phyloP scores from a whole-genome alignment of 1,284 basidiomycete species.

The Sporisorium iseilematis-ciliati region DNA sequence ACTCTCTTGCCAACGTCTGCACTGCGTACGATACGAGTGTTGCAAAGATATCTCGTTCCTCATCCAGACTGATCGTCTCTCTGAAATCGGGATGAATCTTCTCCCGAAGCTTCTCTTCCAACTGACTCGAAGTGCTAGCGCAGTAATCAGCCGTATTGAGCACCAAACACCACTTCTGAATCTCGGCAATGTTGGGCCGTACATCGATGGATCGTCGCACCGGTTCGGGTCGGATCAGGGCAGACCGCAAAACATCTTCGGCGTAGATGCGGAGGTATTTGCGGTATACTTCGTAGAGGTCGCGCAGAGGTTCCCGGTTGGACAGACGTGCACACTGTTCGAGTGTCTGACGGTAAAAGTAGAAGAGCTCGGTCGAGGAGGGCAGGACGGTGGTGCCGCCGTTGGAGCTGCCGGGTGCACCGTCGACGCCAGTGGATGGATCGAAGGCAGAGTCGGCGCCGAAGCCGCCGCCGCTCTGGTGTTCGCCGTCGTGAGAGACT shows the following conservation, averaged over 20 bases:
- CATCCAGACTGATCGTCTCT: slow-evolving; percentile 83
- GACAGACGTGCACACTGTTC: slow-evolving; percentile 85
- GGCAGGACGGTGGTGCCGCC: slow-evolving; percentile 82
- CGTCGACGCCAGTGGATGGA: slow-evolving; percentile 73
- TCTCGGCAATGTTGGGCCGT: slow-evolving; percentile 52
- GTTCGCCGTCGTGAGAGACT: slow-evolving; percentile 31
- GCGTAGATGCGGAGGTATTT: slow-evolving; percentile 96
- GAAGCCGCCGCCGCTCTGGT: slow-evolving; percentile 24
- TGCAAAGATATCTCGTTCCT: slow-evolving; percentile 84
- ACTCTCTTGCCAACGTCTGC: slow-evolving; percentile 52
- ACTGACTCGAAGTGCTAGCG: slow-evolving; percentile 87
- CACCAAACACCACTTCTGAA: slow-evolving; percentile 73
- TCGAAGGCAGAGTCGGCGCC: slow-evolving; percentile 73
- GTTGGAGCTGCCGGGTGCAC: slow-evolving; percentile 71
- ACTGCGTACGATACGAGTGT: slow-evolving; percentile 58
- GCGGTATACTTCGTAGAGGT: slow-evolving; percentile 74
- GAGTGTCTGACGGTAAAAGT: slow-evolving; percentile 93
- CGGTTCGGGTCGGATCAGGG: slow-evolving; percentile 76
- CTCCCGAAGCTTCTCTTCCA: slow-evolving; percentile 89
- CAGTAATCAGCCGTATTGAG: slow-evolving; percentile 99
- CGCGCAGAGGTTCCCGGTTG: slow-evolving; percentile 62
- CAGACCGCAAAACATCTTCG: slow-evolving; percentile 78
- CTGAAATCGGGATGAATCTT: slow-evolving; percentile 81
- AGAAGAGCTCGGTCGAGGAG: slow-evolving; percentile 95
- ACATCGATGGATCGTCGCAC: slow-evolving; percentile 53